Percentiles rank a stretch among this genome's conserved stretches.
These are phyloP conservation scores for Boletus fagicola DNA, from an alignment of 768 basidiomycete genomes.

Conservation along the genomic window DNA sequence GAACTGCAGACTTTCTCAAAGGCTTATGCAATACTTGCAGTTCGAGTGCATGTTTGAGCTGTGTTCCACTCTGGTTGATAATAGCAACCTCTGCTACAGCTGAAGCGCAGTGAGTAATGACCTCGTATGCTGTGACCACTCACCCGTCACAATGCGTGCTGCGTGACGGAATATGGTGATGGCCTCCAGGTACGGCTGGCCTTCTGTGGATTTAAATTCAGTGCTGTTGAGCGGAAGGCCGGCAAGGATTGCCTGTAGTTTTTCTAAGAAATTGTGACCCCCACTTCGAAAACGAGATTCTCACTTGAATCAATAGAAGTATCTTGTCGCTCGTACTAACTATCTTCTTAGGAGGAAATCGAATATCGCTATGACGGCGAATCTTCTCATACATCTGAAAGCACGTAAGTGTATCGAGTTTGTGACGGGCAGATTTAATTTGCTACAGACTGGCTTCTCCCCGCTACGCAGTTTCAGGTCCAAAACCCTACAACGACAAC, in stretches of 20 bases:
- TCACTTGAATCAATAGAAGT: constrained; percentile 75
- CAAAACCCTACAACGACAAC: constrained; percentile 47
- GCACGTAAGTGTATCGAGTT: neutral
- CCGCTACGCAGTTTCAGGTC: constrained; percentile 69
- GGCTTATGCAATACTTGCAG: constrained; percentile 44
- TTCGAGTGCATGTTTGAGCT: constrained; percentile 73
- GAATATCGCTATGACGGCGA: constrained; percentile 70
- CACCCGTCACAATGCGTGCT: constrained; percentile 73
- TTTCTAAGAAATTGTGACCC: constrained; percentile 4
- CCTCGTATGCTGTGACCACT: neutral
- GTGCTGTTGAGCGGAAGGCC: constrained; percentile 65
- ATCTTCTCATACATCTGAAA: constrained; percentile 62
- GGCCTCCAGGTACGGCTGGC: constrained; percentile 70
- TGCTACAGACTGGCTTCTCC: constrained; percentile 61
- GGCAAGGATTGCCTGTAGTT: constrained; percentile 61
- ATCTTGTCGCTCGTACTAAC: constrained; percentile 76
- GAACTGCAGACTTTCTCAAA: neutral
- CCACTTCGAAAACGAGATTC: constrained; percentile 1
- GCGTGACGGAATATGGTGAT: constrained; percentile 72
- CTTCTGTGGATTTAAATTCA: constrained; percentile 71
- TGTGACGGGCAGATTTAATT: neutral
- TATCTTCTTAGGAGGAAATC: constrained; percentile 69
- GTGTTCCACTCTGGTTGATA: constrained; percentile 59
- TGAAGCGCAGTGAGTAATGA: constrained; percentile 31
- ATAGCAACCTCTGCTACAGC: constrained; percentile 79